Percentiles rank a stretch among this genome's conserved stretches.
These are phyloP conservation scores for Gossypium turneri DNA, from an alignment of 345 rosid genomes.

Conservation along the genomic window DNA sequence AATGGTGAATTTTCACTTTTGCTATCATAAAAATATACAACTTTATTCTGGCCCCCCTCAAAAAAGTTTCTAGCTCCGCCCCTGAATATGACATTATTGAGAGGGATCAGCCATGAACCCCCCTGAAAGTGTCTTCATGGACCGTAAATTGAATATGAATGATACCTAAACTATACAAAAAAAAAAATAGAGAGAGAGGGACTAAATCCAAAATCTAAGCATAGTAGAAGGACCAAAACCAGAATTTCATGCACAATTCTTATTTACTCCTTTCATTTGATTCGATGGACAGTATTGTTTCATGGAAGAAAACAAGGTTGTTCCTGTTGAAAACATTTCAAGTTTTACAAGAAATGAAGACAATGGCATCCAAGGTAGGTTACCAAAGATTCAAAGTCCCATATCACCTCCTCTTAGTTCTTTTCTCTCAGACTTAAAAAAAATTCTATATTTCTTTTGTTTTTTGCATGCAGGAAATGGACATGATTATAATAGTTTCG, in stretches of 20 bases:
- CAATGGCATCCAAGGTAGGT: constrained; percentile 44
- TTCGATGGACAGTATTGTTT: constrained; percentile 33
- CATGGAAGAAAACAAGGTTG: constrained; percentile 53
- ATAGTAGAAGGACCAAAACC: not conserved
- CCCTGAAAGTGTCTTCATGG: too few species aligned
- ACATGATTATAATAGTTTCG: constrained; percentile 23
- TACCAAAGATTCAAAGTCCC: not conserved
- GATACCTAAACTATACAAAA: too few species aligned
- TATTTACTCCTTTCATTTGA: not conserved
- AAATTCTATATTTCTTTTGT: not conserved
- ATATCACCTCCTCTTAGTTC: not conserved
- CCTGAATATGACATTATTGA: too few species aligned
- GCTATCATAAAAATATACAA: too few species aligned
- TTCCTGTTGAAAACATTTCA: constrained; percentile 68
- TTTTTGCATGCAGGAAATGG: constrained; percentile 34
- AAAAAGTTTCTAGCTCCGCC: too few species aligned
- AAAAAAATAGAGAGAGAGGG: too few species aligned
- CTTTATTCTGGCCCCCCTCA: too few species aligned
- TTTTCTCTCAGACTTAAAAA: not conserved
- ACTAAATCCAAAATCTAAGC: not conserved
- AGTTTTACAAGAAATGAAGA: constrained; percentile 37
- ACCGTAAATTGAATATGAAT: too few species aligned
- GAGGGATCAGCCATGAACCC: too few species aligned
- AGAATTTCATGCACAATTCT: not conserved
- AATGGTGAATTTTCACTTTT: too few species aligned